These are phyloP conservation scores for Theobroma grandiflorum DNA, from an alignment of 441 rosid species.

Conservation along the genomic window DNA sequence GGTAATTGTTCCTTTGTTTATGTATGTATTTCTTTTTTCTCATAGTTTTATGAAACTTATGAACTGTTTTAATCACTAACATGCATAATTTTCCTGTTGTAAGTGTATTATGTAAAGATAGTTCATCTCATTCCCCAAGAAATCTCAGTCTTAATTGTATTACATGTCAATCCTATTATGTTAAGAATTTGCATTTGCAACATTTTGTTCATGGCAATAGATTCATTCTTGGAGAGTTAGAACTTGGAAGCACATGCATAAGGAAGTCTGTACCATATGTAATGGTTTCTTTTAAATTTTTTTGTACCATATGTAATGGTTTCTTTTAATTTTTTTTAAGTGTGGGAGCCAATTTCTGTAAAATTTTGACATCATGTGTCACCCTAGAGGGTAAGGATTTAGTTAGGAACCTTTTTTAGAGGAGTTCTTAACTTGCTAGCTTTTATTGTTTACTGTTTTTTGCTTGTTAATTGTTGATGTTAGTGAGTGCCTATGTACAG, in stretches of 20 bases:
- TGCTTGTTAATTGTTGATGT: not conserved
- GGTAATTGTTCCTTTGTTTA: conserved; percentile 50
- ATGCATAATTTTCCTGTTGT: not conserved
- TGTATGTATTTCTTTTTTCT: conserved; percentile 16
- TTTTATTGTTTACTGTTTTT: not conserved
- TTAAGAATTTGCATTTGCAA: conserved; percentile 13
- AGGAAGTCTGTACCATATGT: not conserved
- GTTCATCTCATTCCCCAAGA: not conserved
- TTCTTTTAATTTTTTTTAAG: not conserved
- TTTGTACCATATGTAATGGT: not conserved
- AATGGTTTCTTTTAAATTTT: not conserved
- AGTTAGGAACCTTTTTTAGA: not conserved
- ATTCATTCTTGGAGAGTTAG: not conserved
- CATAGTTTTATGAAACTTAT: conserved; percentile 9
- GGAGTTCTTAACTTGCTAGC: not conserved
- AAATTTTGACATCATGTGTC: not conserved
- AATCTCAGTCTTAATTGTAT: not conserved
- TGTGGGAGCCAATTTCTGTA: not conserved
- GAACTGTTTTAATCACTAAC: conserved; percentile 9
- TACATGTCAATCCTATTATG: not conserved
- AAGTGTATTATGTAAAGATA: not conserved
- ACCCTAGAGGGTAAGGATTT: not conserved
- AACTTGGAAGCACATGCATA: not conserved
- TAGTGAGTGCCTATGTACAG: not conserved
- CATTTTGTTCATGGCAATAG: not conserved